These are phyloP conservation scores for Camelina hispida DNA, from an alignment of 345 rosid genomes.

Conservation along the genomic window DNA sequence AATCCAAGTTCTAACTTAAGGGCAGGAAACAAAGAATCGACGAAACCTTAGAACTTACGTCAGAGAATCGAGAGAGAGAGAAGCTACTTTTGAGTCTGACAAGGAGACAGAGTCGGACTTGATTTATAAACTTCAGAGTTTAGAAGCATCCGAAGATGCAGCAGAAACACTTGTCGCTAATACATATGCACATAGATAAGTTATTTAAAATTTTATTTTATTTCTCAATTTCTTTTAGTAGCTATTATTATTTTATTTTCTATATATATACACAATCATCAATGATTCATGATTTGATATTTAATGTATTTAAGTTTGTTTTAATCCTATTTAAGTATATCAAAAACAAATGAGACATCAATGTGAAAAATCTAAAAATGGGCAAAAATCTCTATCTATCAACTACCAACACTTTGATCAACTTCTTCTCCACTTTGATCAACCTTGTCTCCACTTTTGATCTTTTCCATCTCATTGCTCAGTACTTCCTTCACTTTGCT, in stretches of 20 bases:
- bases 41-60: too few species aligned
- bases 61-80: too few species aligned
- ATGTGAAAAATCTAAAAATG: neutral
- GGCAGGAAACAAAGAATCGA: too few species aligned
- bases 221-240: neutral
- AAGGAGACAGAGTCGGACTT: too few species aligned
- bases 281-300: neutral
- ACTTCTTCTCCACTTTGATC: neutral
- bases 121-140: too few species aligned
- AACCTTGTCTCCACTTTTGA: conserved; percentile 42
- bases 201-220: too few species aligned
- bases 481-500: conserved; percentile 59
- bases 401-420: conserved; percentile 22
- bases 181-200: too few species aligned
- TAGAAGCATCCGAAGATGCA: too few species aligned
- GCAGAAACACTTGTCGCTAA: neutral
- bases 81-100: too few species aligned
- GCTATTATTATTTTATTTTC: too few species aligned
- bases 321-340: neutral
- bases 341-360: conserved; percentile 3
- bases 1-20: too few species aligned
- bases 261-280: neutral
- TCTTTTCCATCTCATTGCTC: conserved; percentile 61
- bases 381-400: conserved; percentile 19
- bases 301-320: neutral